Evolutionary conservation across 805 yeast genomes (phyloP).

Genomic region (Candida montana): DNA sequence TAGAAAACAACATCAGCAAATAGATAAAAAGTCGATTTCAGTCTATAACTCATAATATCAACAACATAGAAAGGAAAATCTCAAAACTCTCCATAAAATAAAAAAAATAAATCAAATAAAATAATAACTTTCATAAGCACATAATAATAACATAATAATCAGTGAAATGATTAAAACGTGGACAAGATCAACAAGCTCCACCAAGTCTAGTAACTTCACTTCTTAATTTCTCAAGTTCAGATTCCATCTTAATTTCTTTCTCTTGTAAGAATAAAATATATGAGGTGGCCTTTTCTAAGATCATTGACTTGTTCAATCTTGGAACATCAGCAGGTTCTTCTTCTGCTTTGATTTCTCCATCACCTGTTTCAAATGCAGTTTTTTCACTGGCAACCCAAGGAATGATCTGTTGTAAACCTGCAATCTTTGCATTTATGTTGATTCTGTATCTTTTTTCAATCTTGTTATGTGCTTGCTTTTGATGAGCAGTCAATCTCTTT

Average conservation of each 20-base stretch:
- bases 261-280: conserved; percentile 51
- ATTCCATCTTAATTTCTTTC: conserved; percentile 35
- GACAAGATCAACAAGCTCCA: conserved; percentile 6
- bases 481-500: conserved; percentile 51
- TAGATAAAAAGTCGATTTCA: too few relatives aligned
- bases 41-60: too few relatives aligned
- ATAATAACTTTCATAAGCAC: conserved; percentile 1
- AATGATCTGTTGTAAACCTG: conserved; percentile 58
- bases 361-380: conserved; percentile 51
- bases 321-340: conserved; percentile 24
- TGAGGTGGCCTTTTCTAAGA: conserved; percentile 62
- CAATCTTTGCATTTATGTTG: conserved; percentile 67
- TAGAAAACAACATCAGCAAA: too few relatives aligned
- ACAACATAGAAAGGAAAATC: too few relatives aligned
- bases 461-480: conserved; percentile 67
- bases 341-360: conserved; percentile 9
- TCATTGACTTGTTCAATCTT: conserved; percentile 59
- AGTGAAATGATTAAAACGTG: neutral
- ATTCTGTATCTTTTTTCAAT: conserved; percentile 68
- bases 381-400: conserved; percentile 63
- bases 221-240: conserved; percentile 26
- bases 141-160: neutral
- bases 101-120: neutral
- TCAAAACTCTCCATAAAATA: neutral
- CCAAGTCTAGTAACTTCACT: conserved; percentile 23